Conservation (phyloP, 768 basidiomycete genomes). For the Calocybe cyanea region DNA sequence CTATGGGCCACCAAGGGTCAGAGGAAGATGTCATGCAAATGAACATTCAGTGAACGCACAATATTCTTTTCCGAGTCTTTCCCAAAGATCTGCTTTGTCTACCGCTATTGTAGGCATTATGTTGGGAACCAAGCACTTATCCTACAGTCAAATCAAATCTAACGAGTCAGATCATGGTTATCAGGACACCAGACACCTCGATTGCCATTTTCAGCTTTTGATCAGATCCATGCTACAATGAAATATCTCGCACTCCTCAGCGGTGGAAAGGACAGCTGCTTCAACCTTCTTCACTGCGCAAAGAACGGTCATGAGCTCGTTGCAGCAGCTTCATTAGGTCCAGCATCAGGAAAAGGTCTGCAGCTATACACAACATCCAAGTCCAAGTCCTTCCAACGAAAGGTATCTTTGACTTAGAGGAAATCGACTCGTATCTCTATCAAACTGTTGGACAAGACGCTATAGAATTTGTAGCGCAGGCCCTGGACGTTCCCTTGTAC, state of each 20-base stretch:
- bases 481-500: conserved; percentile 84
- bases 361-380: conserved; percentile 15
- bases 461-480: conserved; percentile 79
- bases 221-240: too few species aligned
- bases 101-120: conserved; percentile 93
- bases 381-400: conserved; percentile 18
- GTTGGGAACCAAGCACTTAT: conserved; percentile 13
- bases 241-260: conserved; percentile 93
- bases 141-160: conserved; percentile 19
- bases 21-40: conserved; percentile 4
- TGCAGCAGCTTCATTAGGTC: conserved; percentile 85
- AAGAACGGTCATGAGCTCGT: conserved; percentile 84
- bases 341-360: conserved; percentile 82
- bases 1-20: conserved; percentile 38
- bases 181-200: conserved; percentile 19
- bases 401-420: conserved; percentile 56
- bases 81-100: conserved; percentile 93
- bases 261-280: conserved; percentile 97
- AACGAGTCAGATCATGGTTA: conserved; percentile 25
- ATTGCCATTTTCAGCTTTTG: conserved; percentile 14
- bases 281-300: conserved; percentile 86
- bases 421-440: conserved; percentile 97
- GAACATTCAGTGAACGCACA: conserved; percentile 41
- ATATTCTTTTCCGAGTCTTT: conserved; percentile 77
- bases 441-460: conserved; percentile 99